phyloP scores from a whole-genome alignment of 768 basidiomycete genomes.

The Wakefieldia striispora region DNA sequence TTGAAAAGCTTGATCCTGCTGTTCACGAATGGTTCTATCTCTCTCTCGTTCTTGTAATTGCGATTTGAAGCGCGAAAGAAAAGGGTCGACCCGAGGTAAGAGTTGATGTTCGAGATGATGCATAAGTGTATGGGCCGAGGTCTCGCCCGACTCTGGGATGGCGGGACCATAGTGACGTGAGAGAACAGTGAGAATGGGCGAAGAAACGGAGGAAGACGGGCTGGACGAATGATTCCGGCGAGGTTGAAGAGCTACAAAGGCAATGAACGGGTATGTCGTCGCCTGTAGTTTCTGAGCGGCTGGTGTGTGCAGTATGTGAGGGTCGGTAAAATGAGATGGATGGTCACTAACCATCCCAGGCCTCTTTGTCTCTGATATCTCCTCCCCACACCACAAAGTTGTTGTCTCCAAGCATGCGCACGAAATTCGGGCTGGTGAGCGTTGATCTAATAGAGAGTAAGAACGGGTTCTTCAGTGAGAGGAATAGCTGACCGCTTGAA shows the following conservation, averaged over 20 bases:
- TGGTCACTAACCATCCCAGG: slow-evolving; percentile 61
- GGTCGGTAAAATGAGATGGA: not conserved
- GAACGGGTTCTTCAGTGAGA: not conserved
- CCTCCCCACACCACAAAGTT: slow-evolving; percentile 89
- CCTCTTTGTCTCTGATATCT: slow-evolving; percentile 79
- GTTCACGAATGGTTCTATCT: slow-evolving; percentile 66
- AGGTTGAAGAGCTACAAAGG: slow-evolving; percentile 87
- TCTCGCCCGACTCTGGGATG: too few species aligned
- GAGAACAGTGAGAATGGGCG: slow-evolving; percentile 71
- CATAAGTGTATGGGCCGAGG: slow-evolving; percentile 61
- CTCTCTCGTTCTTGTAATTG: slow-evolving; percentile 48
- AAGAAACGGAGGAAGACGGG: slow-evolving; percentile 34
- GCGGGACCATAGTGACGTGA: too few species aligned
- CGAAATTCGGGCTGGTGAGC: slow-evolving; percentile 69
- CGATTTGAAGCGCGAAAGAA: slow-evolving; percentile 60
- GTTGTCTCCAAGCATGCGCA: slow-evolving; percentile 68
- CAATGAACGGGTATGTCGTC: slow-evolving; percentile 91
- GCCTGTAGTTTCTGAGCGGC: slow-evolving; percentile 75
- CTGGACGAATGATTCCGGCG: slow-evolving; percentile 41
- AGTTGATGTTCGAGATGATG: slow-evolving; percentile 69
- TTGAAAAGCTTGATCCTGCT: slow-evolving; percentile 82
- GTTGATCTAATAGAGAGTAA: slow-evolving; percentile 49
- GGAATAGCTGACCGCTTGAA: slow-evolving; percentile 69
- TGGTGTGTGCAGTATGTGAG: slow-evolving; percentile 14
- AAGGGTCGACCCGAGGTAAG: slow-evolving; percentile 77